Percentiles rank a stretch among this genome's conserved stretches.
Evolutionary conservation across 192 early-diverging fungal species (phyloP).

Genomic region (Neocallimastix lanati): DNA sequence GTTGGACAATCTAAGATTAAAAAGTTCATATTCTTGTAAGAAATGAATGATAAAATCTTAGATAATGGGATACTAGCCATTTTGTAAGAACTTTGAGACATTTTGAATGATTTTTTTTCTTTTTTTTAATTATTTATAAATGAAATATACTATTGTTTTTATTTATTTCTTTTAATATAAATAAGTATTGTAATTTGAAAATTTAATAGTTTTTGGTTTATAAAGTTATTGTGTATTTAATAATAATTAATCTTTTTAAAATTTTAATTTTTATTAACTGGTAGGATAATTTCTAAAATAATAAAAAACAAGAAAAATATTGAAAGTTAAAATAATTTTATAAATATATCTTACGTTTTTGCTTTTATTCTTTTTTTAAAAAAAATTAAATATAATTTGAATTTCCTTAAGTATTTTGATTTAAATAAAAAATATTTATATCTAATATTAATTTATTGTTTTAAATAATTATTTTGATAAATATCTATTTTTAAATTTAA

Average conservation of each 20-base stretch:
- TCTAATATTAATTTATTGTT: background rate
- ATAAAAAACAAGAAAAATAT: background rate
- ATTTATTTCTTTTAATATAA: background rate
- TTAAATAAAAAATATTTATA: background rate
- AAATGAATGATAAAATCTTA: background rate
- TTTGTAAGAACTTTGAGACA: background rate
- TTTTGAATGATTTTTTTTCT: background rate
- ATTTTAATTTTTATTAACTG: background rate
- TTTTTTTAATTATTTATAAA: background rate
- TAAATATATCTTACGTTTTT: background rate
- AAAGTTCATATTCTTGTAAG: constrained; percentile 36
- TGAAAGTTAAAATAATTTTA: background rate
- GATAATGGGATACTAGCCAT: background rate
- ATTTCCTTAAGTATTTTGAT: background rate
- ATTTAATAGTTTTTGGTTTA: no score
- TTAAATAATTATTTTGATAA: background rate
- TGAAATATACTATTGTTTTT: background rate
- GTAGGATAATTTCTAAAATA: background rate
- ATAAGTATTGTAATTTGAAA: no score
- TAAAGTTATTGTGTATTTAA: no score
- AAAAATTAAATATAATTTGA: background rate
- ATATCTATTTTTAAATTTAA: no score
- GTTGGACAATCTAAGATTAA: constrained; percentile 88
- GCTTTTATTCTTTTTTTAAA: background rate
- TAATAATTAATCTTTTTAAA: no score